These are phyloP conservation scores for Ascochyta clinopodiicola DNA, from an alignment of 2,329 filamentous ascomycete species.

Conservation along the genomic window DNA sequence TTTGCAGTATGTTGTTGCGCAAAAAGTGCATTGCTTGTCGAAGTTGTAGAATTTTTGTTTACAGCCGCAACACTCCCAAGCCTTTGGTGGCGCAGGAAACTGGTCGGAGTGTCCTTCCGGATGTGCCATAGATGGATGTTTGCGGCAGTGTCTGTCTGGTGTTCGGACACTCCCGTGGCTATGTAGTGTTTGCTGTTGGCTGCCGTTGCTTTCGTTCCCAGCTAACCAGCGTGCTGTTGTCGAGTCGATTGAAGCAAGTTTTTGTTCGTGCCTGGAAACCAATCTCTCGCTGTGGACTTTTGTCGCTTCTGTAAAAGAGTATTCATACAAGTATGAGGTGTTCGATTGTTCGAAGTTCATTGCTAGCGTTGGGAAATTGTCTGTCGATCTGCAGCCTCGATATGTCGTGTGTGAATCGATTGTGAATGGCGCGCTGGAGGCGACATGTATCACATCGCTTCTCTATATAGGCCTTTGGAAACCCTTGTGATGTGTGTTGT, in stretches of 20 bases:
- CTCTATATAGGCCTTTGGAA: background rate
- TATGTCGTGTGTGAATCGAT: background rate
- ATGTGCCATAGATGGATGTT: background rate
- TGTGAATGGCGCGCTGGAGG: background rate
- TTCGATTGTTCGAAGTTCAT: conserved; percentile 2
- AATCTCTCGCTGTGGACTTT: background rate
- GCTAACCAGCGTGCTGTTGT: background rate
- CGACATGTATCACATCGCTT: background rate
- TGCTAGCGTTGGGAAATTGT: background rate
- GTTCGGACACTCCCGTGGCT: background rate
- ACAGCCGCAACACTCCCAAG: conserved; percentile 15
- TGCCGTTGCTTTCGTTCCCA: background rate
- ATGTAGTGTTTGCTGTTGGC: background rate
- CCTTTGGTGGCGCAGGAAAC: conserved; percentile 11
- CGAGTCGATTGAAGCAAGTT: background rate
- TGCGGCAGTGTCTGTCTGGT: background rate
- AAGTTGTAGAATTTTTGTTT: conserved; percentile 14
- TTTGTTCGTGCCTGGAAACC: background rate
- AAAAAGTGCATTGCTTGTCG: conserved; percentile 13
- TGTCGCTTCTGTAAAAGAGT: background rate
- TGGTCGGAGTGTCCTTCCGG: conserved; percentile 9
- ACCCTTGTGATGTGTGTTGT: background rate
- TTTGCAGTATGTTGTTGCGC: conserved; percentile 12
- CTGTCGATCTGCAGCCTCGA: too few relatives aligned
- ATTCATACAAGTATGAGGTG: background rate